These are phyloP conservation scores for Plectosphaerella sp. DNA, from an alignment of 2,329 filamentous ascomycete genomes.

Conservation along the genomic window DNA sequence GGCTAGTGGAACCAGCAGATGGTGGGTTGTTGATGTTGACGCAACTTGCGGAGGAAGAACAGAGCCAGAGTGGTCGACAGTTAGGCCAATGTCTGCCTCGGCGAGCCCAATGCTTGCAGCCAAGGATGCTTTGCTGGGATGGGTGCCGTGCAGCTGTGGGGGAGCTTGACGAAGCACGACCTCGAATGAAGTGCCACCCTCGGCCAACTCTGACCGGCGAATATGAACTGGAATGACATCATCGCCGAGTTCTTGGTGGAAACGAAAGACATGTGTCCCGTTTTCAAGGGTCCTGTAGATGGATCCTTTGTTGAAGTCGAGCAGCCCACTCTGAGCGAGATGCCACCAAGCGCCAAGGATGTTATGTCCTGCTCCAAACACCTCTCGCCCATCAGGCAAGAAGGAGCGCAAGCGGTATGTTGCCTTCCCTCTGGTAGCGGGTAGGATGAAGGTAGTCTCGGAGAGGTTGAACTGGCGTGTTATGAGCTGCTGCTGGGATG, in stretches of 20 bases:
- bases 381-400: conserved; percentile 14
- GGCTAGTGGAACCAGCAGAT: conserved; percentile 11
- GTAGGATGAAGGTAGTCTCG: conserved; percentile 14
- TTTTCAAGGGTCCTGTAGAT: neutral
- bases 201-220: neutral
- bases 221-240: conserved; percentile 7
- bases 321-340: conserved; percentile 7
- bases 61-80: neutral
- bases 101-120: conserved; percentile 6
- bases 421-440: neutral
- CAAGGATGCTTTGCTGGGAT: conserved; percentile 5
- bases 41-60: conserved; percentile 9
- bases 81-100: conserved; percentile 6
- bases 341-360: conserved; percentile 18
- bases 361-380: conserved; percentile 16
- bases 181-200: neutral
- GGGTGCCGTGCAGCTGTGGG: conserved; percentile 6
- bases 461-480: conserved; percentile 18
- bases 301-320: conserved; percentile 6
- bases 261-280: conserved; percentile 5
- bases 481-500: conserved; percentile 15
- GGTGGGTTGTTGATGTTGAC: conserved; percentile 13
- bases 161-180: conserved; percentile 11
- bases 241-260: conserved; percentile 9
- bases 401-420: conserved; percentile 14